A percentile compares a stretch with the other conserved stretches of the same genome.
Evolutionary conservation across 2,329 filamentous ascomycete genomes (phyloP).

Genomic region (Colletotrichum orbiculare): DNA sequence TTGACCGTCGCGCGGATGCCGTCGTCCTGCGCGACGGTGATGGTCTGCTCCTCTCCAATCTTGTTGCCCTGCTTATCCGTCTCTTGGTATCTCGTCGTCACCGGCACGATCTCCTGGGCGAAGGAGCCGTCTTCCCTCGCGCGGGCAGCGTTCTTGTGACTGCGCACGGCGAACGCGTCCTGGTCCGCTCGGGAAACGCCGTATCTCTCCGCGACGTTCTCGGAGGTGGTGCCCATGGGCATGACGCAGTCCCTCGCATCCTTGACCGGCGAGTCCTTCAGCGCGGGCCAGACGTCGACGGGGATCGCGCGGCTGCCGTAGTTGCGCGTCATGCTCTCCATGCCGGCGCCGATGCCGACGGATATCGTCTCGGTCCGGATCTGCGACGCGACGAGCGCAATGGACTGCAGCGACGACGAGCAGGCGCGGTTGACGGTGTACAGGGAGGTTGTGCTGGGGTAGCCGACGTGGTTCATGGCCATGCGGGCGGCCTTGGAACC

Average conservation of each 20-base stretch:
- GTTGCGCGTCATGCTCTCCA: constrained; percentile 97
- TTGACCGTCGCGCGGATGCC: constrained; percentile 79
- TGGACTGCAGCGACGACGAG: constrained; percentile 79
- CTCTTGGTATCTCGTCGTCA: constrained; percentile 76
- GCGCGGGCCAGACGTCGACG: constrained; percentile 79
- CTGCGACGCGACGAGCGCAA: constrained; percentile 78
- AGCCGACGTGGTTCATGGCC: constrained; percentile 87
- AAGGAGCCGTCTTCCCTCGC: constrained; percentile 79
- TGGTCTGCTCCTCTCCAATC: constrained; percentile 64
- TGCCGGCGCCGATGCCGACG: constrained; percentile 84
- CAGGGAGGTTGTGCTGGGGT: constrained; percentile 77
- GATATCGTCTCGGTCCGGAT: constrained; percentile 81
- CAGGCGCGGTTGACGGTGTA: constrained; percentile 93
- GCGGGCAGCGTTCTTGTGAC: constrained; percentile 77
- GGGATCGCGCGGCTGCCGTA: constrained; percentile 90
- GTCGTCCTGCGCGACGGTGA: constrained; percentile 83
- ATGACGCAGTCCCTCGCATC: constrained; percentile 89
- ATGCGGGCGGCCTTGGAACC: constrained; percentile 91
- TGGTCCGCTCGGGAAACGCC: constrained; percentile 79
- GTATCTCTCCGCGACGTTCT: constrained; percentile 87
- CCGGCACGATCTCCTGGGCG: constrained; percentile 82
- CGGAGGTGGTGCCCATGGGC: constrained; percentile 91
- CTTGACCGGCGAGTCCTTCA: constrained; percentile 71
- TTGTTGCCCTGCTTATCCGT: constrained; percentile 69
- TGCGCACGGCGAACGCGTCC: constrained; percentile 82